Conservation (phyloP, 805 yeast genomes). For the Cyberlindnera saturnus region DNA sequence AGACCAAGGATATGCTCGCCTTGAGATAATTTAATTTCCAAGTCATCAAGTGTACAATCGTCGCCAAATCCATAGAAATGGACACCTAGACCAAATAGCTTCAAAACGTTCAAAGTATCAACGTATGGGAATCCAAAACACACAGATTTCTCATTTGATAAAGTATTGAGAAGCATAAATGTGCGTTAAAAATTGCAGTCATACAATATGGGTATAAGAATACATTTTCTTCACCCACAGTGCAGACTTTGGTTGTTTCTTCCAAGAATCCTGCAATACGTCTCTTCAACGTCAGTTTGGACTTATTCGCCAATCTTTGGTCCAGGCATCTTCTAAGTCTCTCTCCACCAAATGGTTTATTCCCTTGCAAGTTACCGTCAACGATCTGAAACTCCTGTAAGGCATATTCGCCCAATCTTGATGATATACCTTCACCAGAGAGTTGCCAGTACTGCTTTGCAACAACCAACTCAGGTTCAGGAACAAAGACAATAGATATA, state of each 20-base stretch:
- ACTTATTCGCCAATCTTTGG: conserved; percentile 64
- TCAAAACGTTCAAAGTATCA: conserved; percentile 79
- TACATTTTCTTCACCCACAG: conserved; percentile 54
- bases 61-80: conserved; percentile 84
- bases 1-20: conserved; percentile 74
- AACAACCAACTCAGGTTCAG: conserved; percentile 51
- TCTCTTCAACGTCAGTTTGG: conserved; percentile 65
- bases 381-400: conserved; percentile 50
- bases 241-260: conserved; percentile 11
- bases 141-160: conserved; percentile 51
- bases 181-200: conserved; percentile 85
- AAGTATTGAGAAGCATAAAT: conserved; percentile 42
- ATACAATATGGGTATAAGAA: conserved; percentile 86
- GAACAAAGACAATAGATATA: conserved; percentile 69
- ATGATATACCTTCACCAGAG: conserved; percentile 91
- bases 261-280: conserved; percentile 68
- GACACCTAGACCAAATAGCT: conserved; percentile 89
- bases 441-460: conserved; percentile 96
- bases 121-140: conserved; percentile 97
- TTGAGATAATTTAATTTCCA: conserved; percentile 53
- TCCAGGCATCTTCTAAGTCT: conserved; percentile 88
- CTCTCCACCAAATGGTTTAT: conserved; percentile 67
- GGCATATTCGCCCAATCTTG: conserved; percentile 82
- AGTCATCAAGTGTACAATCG: conserved; percentile 53
- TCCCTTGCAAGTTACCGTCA: conserved; percentile 23